Conservation (phyloP, 2,329 filamentous ascomycete species). For the Sclerotinia minor region DNA sequence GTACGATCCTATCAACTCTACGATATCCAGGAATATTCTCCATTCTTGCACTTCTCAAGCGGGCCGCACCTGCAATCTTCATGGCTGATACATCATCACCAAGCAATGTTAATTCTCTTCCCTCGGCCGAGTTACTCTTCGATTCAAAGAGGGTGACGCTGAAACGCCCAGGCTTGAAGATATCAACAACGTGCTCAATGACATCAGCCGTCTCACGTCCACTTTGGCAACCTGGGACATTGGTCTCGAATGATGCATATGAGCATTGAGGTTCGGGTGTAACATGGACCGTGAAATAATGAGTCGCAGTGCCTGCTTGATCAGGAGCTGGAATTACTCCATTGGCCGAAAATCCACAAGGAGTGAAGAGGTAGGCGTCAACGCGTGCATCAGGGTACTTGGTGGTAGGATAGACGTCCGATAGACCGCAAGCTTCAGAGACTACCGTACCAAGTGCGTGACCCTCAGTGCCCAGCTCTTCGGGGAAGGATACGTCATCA, state of each 20-base stretch:
- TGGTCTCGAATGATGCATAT: slow-evolving; percentile 97
- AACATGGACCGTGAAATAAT: slow-evolving; percentile 98
- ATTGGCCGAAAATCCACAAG: slow-evolving; percentile 96
- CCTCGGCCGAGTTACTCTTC: slow-evolving; percentile 54
- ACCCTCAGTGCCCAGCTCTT: slow-evolving; percentile 85
- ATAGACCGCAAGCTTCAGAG: slow-evolving; percentile 83
- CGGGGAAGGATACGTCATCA: slow-evolving; percentile 59
- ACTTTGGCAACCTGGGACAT: slow-evolving; percentile 85
- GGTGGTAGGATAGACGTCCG: slow-evolving; percentile 81
- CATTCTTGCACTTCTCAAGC: slow-evolving; percentile 49
- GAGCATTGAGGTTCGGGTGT: slow-evolving; percentile 97
- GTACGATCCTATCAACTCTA: slow-evolving; percentile 89
- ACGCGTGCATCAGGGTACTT: slow-evolving; percentile 91
- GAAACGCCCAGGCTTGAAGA: slow-evolving; percentile 98
- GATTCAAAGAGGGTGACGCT: slow-evolving; percentile 95
- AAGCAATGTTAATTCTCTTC: slow-evolving; percentile 39
- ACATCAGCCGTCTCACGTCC: slow-evolving; percentile 88
- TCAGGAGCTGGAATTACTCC: slow-evolving; percentile 83
- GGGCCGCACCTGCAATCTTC: slow-evolving; percentile 46
- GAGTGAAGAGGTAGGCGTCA: slow-evolving; percentile 94
- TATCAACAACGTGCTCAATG: slow-evolving; percentile 88
- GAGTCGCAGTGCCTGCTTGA: slow-evolving; percentile 52
- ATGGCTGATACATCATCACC: slow-evolving; percentile 43
- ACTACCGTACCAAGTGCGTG: slow-evolving; percentile 92
- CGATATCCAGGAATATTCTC: slow-evolving; percentile 84